Base-by-base conservation (phyloP, 1,284 basidiomycete genomes). In the Chalciporus sp. region DNA sequence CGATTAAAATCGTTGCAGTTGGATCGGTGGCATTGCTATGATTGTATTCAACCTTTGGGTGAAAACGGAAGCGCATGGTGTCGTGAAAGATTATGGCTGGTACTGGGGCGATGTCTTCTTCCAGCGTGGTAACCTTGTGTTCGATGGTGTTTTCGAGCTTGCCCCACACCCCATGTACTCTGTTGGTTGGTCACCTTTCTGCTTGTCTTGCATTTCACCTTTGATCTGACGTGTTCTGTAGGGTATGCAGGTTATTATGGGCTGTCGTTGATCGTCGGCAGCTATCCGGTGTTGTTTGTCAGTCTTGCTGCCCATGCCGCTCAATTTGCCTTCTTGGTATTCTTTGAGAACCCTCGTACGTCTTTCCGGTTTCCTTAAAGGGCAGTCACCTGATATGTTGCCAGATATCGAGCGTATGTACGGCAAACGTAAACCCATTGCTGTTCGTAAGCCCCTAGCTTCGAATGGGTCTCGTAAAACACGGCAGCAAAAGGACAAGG, bases 21-120 rank as follows among this genome's bases (percentile, higher is more conserved):
- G 96, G 95, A 71, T 90, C 42, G 87, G 87, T 12, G 96, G 97
- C 12, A 74, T 93, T 62, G 80, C 84, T 0, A 76, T 99, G 33
- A 95, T 99, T 67, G 82, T 83, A 39, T 98, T 99, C 80, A 99
- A 99, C 71, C 80, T 98, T 35, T 99, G 96, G 95, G 95, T 99
- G 62, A 99, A 99, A 74, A 90, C 93, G 12, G 96, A 99, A 66
- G 96, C 96, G 0, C 96, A 99, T 71, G 83, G 94, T 47, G 94
- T 99, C 49, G 95, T 99, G 58, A 98, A 97, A 61, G 88, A 90
- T 61, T 91, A 90, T 58, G 90, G 90, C 10, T 93, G 94, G 94
- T 99, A 99, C 74, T 98, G 96, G 96, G 96, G 96, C 17, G 96
- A 99, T 67, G 92, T 92, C 47, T 99, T 99, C 77, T 99, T 98